These are phyloP conservation scores for Sclerotinia spermophila DNA, from an alignment of 2,329 filamentous ascomycete species.

Conservation along the genomic window DNA sequence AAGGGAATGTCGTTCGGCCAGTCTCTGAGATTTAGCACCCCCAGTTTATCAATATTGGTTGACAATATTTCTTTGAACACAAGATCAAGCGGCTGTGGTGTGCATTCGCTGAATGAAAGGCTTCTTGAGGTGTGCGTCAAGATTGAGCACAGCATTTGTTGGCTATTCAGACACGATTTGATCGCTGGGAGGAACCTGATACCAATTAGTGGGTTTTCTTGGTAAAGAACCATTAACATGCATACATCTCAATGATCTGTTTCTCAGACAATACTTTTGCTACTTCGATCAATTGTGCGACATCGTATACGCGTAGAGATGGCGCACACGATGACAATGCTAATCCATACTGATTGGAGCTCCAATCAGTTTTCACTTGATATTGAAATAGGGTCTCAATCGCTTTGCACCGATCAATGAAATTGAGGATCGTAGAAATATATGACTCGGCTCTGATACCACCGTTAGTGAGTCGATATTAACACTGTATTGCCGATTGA, in stretches of 20 bases:
- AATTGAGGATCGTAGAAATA: not conserved
- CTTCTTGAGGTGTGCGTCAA: not conserved
- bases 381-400: not conserved
- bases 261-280: not conserved
- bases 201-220: not conserved
- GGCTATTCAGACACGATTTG: not conserved
- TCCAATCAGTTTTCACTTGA: not conserved
- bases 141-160: not conserved
- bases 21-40: not conserved
- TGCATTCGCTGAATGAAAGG: not conserved
- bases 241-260: not conserved
- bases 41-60: not conserved
- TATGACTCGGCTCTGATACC: not conserved
- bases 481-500: not conserved
- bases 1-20: not conserved
- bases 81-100: not conserved
- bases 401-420: not conserved
- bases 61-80: not conserved
- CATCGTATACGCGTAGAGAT: not conserved
- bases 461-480: not conserved
- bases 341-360: not conserved
- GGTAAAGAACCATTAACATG: not conserved
- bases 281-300: not conserved
- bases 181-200: not conserved
- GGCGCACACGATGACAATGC: not conserved